Percentiles rank a stretch among this genome's conserved stretches.
Conservation (phyloP, 176 grass and related monocot genomes). For the Cenchrus americanus region DNA sequence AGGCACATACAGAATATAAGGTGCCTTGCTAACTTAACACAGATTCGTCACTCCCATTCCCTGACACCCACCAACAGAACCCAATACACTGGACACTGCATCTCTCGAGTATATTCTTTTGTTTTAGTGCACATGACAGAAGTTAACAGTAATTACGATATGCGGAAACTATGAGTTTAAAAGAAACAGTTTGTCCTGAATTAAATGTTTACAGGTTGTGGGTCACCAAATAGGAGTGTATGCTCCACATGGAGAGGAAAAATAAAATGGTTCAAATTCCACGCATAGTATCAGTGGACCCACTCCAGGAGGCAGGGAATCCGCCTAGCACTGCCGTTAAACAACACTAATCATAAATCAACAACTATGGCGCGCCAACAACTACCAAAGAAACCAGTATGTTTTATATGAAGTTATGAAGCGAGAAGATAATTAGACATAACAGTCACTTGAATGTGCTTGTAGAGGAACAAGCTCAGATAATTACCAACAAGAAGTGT, state of each 20-base stretch:
- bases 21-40: background rate
- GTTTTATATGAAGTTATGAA: slow-evolving; percentile 6
- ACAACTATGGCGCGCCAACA: no score
- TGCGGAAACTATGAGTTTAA: slow-evolving; percentile 13
- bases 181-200: background rate
- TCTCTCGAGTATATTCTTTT: slow-evolving; percentile 1
- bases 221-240: background rate
- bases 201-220: slow-evolving; percentile 8
- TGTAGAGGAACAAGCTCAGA: slow-evolving; percentile 21
- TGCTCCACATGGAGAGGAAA: slow-evolving; percentile 27
- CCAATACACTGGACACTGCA: background rate
- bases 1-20: background rate
- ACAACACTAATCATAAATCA: slow-evolving; percentile 14
- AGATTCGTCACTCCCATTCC: background rate
- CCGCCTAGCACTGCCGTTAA: background rate
- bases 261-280: background rate
- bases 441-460: background rate
- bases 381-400: slow-evolving; percentile 13
- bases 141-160: background rate
- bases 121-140: background rate
- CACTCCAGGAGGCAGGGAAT: slow-evolving; percentile 5
- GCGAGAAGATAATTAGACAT: slow-evolving; percentile 20
- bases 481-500: slow-evolving; percentile 91
- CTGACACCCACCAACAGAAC: background rate
- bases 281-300: slow-evolving; percentile 12